Evolutionary conservation across 805 yeast species (phyloP).

Genomic region (Torulaspora franciscae): DNA sequence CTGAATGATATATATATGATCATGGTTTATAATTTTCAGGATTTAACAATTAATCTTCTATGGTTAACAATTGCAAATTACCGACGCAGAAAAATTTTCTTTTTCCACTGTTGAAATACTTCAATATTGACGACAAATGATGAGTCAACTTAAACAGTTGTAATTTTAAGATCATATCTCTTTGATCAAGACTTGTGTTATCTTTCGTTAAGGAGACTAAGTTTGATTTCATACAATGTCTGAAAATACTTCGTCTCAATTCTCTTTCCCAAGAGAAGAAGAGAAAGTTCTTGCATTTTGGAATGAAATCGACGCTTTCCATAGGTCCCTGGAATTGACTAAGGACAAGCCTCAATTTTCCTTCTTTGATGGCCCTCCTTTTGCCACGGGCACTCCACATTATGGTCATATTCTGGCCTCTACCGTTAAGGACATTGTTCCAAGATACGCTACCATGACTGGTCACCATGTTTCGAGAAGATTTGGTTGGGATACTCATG

Average conservation of each 20-base stretch:
- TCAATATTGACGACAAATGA: slow-evolving; percentile 1
- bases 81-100: slow-evolving; percentile 3
- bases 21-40: too few relatives aligned
- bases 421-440: slow-evolving; percentile 94
- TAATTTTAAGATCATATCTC: background rate
- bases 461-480: slow-evolving; percentile 95
- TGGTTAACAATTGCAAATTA: background rate
- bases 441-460: slow-evolving; percentile 96
- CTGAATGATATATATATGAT: background rate
- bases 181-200: background rate
- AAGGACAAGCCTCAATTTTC: slow-evolving; percentile 84
- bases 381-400: slow-evolving; percentile 99
- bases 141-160: background rate
- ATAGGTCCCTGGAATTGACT: slow-evolving; percentile 73
- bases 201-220: background rate
- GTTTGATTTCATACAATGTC: slow-evolving; percentile 27
- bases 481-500: slow-evolving; percentile 99
- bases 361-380: slow-evolving; percentile 98
- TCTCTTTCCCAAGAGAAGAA: slow-evolving; percentile 86
- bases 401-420: slow-evolving; percentile 97
- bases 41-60: too few relatives aligned
- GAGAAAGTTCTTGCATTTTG: slow-evolving; percentile 74
- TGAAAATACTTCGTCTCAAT: slow-evolving; percentile 35
- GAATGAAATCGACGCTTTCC: slow-evolving; percentile 94
- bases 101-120: background rate